Base-by-base conservation (phyloP, 495 filamentous ascomycete genomes). In the Parmelia sp. region DNA sequence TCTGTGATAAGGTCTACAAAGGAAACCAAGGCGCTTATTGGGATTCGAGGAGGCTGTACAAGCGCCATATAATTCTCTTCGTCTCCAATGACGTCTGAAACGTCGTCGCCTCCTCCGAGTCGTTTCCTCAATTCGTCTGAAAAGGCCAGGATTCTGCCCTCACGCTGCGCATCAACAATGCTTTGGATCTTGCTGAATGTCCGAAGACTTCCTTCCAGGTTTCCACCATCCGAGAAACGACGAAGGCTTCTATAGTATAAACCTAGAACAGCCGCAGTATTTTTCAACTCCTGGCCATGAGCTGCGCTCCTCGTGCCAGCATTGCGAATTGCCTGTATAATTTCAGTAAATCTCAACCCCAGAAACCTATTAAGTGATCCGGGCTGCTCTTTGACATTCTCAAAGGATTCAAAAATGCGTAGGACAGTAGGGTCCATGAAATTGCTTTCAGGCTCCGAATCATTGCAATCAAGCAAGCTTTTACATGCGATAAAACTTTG, bases 1-100 rank as follows among this genome's bases (percentile, higher is more conserved):
- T 75, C 71, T 1, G 79, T 81, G n/a, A 77, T 71, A 19, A 87
- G 68, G 63, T 86, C 81, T 40, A 88, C 73, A 33, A 87, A 66
- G 19, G 75, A 68, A 4, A 76, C 83, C 57, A 87, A 69, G 0
- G 81, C 75, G 5, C 75, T 61, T 29, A 68, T 63, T 14, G 85
- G 84, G 5, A 88, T 57, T 27, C 80, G 76, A 6, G 78, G 77
- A 51, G 65, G 57, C 23, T 60, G 57, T 70, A 51, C 44, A 59
- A 67, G 65, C 11, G 53, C 42, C 25, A 29, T 15, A 19, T n/a
- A 4, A 29, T 59, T 15, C 36, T 68, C n/a, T 35, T 57, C 25
- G 21, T 58, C 47, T 15, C 29, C 25, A 27, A 19, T 6, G n/a
- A 61, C 35, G 42, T 56, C 19, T 1, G 64, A 51, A 39, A 36